Conservation (phyloP, 768 basidiomycete genomes). For the Lenzites betulinus region DNA sequence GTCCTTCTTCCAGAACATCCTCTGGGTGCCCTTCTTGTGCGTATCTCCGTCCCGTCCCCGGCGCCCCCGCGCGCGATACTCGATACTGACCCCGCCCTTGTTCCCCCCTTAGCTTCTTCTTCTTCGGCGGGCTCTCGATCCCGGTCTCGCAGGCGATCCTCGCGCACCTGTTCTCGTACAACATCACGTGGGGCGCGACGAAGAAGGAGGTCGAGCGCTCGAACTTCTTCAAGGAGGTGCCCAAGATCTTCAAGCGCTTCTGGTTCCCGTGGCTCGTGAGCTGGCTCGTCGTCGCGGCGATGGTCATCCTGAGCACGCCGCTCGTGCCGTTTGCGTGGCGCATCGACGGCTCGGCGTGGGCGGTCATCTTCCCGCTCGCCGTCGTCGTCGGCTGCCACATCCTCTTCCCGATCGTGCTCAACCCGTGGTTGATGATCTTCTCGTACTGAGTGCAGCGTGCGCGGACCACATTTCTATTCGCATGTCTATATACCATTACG, state of each 20-base stretch:
- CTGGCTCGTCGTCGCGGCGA: slow-evolving; percentile 51
- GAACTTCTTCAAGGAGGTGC: slow-evolving; percentile 91
- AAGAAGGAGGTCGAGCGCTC: slow-evolving; percentile 85
- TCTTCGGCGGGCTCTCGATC: slow-evolving; percentile 75
- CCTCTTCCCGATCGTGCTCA: slow-evolving; percentile 82
- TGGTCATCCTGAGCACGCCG: slow-evolving; percentile 53
- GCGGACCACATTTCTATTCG: slow-evolving; percentile 1
- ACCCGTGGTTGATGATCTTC: slow-evolving; percentile 90
- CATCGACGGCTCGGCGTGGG: slow-evolving; percentile 65
- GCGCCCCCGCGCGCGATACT: no score
- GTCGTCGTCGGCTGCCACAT: slow-evolving; percentile 68
- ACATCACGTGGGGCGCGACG: slow-evolving; percentile 79
- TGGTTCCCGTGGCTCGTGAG: slow-evolving; percentile 64
- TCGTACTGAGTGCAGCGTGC: slow-evolving; percentile 44
- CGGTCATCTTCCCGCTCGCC: slow-evolving; percentile 73
- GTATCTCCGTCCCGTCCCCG: neutral
- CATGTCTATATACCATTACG: slow-evolving; percentile 18
- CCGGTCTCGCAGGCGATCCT: slow-evolving; percentile 66
- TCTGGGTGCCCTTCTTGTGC: slow-evolving; percentile 45
- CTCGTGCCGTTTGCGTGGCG: slow-evolving; percentile 67
- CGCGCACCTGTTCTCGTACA: slow-evolving; percentile 74
- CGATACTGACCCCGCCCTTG: slow-evolving; percentile 7
- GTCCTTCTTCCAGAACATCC: slow-evolving; percentile 35
- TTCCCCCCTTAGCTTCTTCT: slow-evolving; percentile 66
- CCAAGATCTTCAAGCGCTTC: slow-evolving; percentile 81